phyloP scores from a whole-genome alignment of 306 rosid species.

The Corylus avellana region DNA sequence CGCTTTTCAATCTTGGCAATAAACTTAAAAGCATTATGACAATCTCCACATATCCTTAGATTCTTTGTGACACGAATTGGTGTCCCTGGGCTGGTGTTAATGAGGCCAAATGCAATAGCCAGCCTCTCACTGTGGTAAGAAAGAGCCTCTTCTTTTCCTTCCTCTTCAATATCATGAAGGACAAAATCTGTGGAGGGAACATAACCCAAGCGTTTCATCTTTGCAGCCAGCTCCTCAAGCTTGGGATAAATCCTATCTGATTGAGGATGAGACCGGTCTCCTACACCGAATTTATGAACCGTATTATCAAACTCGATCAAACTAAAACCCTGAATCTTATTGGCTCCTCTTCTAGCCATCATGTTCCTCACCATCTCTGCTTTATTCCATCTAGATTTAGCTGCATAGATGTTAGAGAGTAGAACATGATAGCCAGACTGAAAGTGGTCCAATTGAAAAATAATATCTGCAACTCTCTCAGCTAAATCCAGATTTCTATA shows the following conservation, averaged over 20 bases:
- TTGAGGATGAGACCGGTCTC: not conserved
- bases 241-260: not conserved
- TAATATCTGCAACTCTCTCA: slow-evolving; percentile 18
- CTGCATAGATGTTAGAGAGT: slow-evolving; percentile 28
- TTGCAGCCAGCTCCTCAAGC: not conserved
- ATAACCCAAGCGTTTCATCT: slow-evolving; percentile 5
- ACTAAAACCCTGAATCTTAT: slow-evolving; percentile 2
- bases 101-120: slow-evolving; percentile 13
- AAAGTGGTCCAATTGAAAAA: slow-evolving; percentile 20
- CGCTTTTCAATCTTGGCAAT: not conserved
- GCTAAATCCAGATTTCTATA: slow-evolving; percentile 22
- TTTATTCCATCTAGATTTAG: slow-evolving; percentile 10
- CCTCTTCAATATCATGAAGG: slow-evolving; percentile 6
- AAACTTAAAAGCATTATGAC: not conserved
- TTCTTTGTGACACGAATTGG: not conserved
- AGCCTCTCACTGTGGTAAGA: slow-evolving; percentile 2
- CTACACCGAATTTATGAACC: not conserved
- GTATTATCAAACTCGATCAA: not conserved
- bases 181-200: not conserved
- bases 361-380: not conserved
- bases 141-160: not conserved
- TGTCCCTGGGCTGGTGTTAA: not conserved
- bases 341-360: not conserved
- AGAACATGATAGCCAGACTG: slow-evolving; percentile 26
- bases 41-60: not conserved